Evolutionary conservation across 208 protist species (phyloP).

Genomic region (Trichomonas gallinae): DNA sequence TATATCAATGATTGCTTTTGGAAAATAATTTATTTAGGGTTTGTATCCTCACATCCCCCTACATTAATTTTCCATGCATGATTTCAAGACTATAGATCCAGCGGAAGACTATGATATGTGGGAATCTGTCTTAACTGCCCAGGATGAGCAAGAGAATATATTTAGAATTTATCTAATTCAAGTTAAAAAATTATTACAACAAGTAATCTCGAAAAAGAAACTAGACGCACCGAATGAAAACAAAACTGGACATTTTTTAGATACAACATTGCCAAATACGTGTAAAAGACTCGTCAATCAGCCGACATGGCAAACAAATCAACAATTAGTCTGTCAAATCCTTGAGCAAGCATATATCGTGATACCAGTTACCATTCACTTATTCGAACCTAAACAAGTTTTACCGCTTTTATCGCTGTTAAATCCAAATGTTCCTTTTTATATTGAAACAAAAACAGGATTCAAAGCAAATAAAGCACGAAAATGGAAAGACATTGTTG

Average conservation of each 20-base stretch:
- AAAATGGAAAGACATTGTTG: not conserved
- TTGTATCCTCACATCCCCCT: too few relatives aligned
- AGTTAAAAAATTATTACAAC: not conserved
- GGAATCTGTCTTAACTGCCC: not conserved
- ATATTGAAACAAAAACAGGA: not conserved
- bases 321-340: not conserved
- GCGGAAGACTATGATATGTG: not conserved
- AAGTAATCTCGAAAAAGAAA: not conserved
- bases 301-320: not conserved
- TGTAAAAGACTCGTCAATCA: not conserved
- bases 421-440: not conserved
- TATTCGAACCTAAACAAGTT: not conserved
- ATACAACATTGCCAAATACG: not conserved
- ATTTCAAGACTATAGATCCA: not conserved
- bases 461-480: not conserved
- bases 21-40: too few relatives aligned
- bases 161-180: not conserved
- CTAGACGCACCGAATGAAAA: not conserved
- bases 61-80: not conserved
- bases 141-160: not conserved
- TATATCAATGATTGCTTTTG: too few relatives aligned
- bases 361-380: not conserved
- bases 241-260: not conserved
- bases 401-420: not conserved
- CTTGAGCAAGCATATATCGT: not conserved